Conservation (phyloP, 1,139 yeast species). For the Diutina catenulata region DNA sequence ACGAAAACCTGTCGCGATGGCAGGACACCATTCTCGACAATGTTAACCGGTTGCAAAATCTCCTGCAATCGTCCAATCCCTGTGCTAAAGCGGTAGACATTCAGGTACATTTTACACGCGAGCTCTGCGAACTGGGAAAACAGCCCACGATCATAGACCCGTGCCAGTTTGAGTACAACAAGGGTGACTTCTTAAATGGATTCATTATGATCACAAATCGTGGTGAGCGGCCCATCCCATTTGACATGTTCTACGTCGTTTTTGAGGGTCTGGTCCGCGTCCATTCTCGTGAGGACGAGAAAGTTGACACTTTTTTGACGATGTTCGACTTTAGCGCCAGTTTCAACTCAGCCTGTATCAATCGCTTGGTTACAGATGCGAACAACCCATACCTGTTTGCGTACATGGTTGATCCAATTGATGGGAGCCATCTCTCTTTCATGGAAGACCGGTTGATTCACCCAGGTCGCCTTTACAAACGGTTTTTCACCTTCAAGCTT, state of each 20-base stretch:
- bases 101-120: constrained; percentile 23
- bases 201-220: constrained; percentile 34
- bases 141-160: constrained; percentile 24
- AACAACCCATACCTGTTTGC: constrained; percentile 8
- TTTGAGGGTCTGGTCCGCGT: constrained; percentile 32
- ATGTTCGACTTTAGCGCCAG: constrained; percentile 35
- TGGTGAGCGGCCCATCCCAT: constrained; percentile 27
- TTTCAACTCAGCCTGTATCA: constrained; percentile 21
- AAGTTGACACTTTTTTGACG: constrained; percentile 20
- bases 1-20: constrained; percentile 24
- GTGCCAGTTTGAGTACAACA: constrained; percentile 31
- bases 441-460: constrained; percentile 10
- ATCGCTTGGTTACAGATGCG: constrained; percentile 16
- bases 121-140: constrained; percentile 20
- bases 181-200: constrained; percentile 45
- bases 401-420: constrained; percentile 15
- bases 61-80: constrained; percentile 18
- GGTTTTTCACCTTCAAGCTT: constrained; percentile 15
- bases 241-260: constrained; percentile 48
- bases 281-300: constrained; percentile 7
- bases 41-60: constrained; percentile 22
- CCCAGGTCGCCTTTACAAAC: constrained; percentile 9
- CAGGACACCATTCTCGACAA: constrained; percentile 28
- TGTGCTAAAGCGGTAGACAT: constrained; percentile 19
- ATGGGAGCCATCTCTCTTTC: constrained; percentile 14